Percentiles rank a stretch among this genome's conserved stretches.
These are phyloP conservation scores for Plenodomus lindquistii DNA, from an alignment of 2,329 filamentous ascomycete genomes.

Conservation along the genomic window DNA sequence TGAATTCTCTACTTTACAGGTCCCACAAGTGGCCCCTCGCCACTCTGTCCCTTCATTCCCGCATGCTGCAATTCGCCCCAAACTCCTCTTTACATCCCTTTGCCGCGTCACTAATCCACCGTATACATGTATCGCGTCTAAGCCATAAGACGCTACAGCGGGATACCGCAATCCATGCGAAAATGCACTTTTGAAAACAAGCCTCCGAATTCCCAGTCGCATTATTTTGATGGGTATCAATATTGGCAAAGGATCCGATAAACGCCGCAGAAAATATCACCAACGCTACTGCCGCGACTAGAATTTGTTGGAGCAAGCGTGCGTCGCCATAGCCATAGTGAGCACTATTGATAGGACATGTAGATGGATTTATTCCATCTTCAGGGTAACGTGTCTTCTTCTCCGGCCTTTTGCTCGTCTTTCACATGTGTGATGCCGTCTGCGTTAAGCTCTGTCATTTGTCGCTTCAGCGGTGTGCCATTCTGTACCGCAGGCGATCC, in stretches of 20 bases:
- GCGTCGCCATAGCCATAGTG: not conserved
- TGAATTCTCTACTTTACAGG: no score
- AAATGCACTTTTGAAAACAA: not conserved
- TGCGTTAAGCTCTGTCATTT: constrained; percentile 18
- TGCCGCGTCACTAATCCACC: no score
- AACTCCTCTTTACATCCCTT: not conserved
- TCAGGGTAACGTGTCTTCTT: not conserved
- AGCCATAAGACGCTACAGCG: no score
- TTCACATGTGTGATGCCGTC: constrained; percentile 13
- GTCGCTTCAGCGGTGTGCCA: constrained; percentile 25
- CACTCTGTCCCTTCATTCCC: no score
- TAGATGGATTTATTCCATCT: not conserved
- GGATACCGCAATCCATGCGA: not conserved
- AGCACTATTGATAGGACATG: no score
- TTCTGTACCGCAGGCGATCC: constrained; percentile 37
- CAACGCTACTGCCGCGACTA: not conserved
- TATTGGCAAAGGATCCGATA: not conserved
- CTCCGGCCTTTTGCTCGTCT: not conserved
- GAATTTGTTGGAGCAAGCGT: no score
- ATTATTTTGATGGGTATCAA: not conserved
- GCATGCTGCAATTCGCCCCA: no score
- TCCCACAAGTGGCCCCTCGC: no score
- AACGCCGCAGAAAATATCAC: not conserved
- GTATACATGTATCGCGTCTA: no score
- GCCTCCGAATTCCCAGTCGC: not conserved